A percentile compares a stretch with the other conserved stretches of the same genome.
Evolutionary conservation across 2,329 filamentous ascomycete species (phyloP).

Genomic region (Zalaria sp.): DNA sequence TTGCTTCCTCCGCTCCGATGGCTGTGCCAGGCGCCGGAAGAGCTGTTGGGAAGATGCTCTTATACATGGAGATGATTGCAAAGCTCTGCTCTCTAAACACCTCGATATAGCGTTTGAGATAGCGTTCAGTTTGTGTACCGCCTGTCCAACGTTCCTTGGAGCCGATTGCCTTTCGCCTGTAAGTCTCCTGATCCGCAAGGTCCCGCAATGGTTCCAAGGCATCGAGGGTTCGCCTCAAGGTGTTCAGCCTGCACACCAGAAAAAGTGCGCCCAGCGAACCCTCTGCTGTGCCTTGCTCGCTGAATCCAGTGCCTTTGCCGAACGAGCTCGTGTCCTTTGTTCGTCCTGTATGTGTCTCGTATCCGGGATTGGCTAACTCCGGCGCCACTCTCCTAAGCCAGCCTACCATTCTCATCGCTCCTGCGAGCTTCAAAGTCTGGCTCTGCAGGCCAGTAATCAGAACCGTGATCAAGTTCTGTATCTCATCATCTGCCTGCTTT

Average conservation of each 20-base stretch:
- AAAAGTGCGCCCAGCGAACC: constrained; percentile 71
- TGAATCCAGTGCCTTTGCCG: constrained; percentile 5
- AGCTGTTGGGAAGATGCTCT: constrained; percentile 65
- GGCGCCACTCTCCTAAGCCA: constrained; percentile 81
- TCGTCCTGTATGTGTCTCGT: background rate
- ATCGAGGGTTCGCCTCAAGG: constrained; percentile 63
- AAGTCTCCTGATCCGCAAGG: constrained; percentile 74
- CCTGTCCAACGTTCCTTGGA: constrained; percentile 31
- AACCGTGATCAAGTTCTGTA: constrained; percentile 77
- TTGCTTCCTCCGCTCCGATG: background rate
- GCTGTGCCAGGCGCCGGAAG: constrained; percentile 22
- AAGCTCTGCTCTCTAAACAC: constrained; percentile 98
- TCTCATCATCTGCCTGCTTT: constrained; percentile 67
- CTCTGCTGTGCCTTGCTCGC: constrained; percentile 27
- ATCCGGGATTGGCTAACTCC: constrained; percentile 43
- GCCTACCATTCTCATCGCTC: constrained; percentile 77
- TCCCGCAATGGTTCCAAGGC: constrained; percentile 76
- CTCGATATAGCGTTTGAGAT: constrained; percentile 88
- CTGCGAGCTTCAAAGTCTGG: constrained; percentile 72
- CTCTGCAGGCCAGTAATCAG: constrained; percentile 64
- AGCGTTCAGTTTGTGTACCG: constrained; percentile 89
- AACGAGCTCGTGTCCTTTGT: constrained; percentile 7
- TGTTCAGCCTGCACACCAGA: constrained; percentile 70
- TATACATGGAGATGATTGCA: constrained; percentile 86
- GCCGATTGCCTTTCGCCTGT: constrained; percentile 22